These are phyloP conservation scores for Solanum bukasovii DNA, from an alignment of 257 asterid species.

Conservation along the genomic window DNA sequence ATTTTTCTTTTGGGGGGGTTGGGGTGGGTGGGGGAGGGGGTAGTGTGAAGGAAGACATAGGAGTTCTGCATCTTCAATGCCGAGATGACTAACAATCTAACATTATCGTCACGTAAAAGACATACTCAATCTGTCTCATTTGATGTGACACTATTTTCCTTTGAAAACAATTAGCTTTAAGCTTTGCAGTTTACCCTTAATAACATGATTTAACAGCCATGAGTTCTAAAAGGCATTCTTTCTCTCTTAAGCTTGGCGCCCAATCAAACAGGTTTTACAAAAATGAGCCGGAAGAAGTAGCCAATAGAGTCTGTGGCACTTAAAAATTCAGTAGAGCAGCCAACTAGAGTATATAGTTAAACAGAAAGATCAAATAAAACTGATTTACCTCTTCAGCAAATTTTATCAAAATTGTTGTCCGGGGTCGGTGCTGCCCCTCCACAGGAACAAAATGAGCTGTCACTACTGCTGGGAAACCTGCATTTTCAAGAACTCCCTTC, in stretches of 20 bases:
- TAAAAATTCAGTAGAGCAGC: background rate
- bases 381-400: conserved; percentile 80
- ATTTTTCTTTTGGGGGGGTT: background rate
- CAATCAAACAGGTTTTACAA: background rate
- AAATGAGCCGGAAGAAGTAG: background rate
- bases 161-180: background rate
- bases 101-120: background rate
- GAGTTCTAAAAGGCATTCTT: background rate
- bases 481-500: conserved; percentile 89
- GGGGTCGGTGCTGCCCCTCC: conserved; percentile 87
- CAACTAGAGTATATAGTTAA: background rate
- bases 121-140: background rate
- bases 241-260: background rate
- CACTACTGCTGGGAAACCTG: conserved; percentile 92
- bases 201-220: background rate
- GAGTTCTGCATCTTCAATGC: background rate
- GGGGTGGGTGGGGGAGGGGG: background rate
- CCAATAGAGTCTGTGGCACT: background rate
- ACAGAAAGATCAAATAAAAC: background rate
- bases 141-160: background rate
- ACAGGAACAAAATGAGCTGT: conserved; percentile 97
- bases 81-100: background rate
- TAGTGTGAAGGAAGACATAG: background rate
- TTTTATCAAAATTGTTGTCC: conserved; percentile 92
- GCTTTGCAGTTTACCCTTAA: background rate